Evolutionary conservation across 2,329 filamentous ascomycete species (phyloP), one percentile per base, ranked within the genome.

Genomic region (Onygenales sp.): DNA sequence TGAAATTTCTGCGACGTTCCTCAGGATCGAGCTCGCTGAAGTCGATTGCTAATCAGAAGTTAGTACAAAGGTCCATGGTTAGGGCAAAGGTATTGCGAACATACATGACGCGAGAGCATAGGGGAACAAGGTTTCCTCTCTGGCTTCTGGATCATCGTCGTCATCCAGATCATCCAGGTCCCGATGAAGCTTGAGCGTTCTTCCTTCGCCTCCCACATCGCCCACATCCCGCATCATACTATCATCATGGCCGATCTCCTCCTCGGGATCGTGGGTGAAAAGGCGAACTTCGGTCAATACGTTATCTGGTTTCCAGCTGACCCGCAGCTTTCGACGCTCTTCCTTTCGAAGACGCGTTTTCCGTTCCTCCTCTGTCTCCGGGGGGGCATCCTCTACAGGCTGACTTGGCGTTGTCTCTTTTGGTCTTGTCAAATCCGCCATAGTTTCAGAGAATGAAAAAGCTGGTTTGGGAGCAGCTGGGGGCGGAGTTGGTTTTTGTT

Each of bases 261-360:
- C 82, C 8, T 83, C 79, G 0, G 80, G 81, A 58, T 84, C 80
- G 63, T 83, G 81, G 31, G 76, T 78, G 63, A 85, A 85, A 49
- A 79, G 73, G 45, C 77, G 75, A 52, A 83, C 73, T 58, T 80
- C 72, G 2, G 78, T 79, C 10, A 85, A 71, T 32, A 74, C 70
- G 14, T 77, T 73, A 56, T 82, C 80, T 0, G 77, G 73, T 56
- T 80, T 83, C 74, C 81, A 85, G 6, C 71, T 74, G 4, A 85
- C 82, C 17, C 80, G 78, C 34, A 85, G 65, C 58, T 80, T 81
- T 40, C 81, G 76, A 37, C 82, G 75, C 48, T 75, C 74, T 62
- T 85, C 82, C 58, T 84, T 85, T 7, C 80, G 75, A 2, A 83
- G 64, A 31, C 82, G 76, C 65, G 79, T 83, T 17, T 73, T 63